phyloP scores from a whole-genome alignment of 805 yeast genomes.

The Myxozyma nipponensis region DNA sequence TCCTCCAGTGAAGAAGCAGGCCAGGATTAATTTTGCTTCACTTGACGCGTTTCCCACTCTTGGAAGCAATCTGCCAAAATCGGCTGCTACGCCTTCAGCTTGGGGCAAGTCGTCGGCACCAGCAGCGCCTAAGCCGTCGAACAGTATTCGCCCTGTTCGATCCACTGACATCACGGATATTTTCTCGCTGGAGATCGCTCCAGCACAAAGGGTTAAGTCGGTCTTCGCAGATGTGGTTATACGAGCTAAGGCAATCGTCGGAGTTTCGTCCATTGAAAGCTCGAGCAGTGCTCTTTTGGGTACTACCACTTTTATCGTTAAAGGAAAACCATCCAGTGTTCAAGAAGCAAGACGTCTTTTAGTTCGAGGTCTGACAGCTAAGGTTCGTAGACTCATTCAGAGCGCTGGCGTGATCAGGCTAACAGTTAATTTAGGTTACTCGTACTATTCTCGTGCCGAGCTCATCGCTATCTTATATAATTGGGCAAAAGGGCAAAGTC shows the following conservation, averaged over 20 bases:
- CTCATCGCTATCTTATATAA: conserved; percentile 67
- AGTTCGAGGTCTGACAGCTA: conserved; percentile 71
- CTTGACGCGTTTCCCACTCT: conserved; percentile 35
- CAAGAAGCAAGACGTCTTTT: conserved; percentile 69
- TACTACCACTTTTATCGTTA: conserved; percentile 69
- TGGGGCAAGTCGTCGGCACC: conserved; percentile 29
- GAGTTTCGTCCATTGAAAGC: conserved; percentile 20
- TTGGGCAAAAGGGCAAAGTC: conserved; percentile 82
- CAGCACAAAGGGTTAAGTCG: conserved; percentile 49
- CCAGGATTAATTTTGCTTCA: conserved; percentile 31
- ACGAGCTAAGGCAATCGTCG: conserved; percentile 30
- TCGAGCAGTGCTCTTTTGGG: conserved; percentile 21
- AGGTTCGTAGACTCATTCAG: conserved; percentile 42
- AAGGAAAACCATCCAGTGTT: conserved; percentile 68
- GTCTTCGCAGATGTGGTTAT: conserved; percentile 67
- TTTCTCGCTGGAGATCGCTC: conserved; percentile 66
- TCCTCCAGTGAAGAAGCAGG: neutral
- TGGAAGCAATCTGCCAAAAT: conserved; percentile 21
- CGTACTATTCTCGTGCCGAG: conserved; percentile 67
- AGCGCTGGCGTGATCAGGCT: neutral
- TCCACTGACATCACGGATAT: conserved; percentile 71
- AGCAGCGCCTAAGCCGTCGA: conserved; percentile 30
- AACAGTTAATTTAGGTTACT: conserved; percentile 30
- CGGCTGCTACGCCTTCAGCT: conserved; percentile 14
- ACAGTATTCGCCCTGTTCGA: conserved; percentile 40